phyloP scores from a whole-genome alignment of 257 asterid genomes.

The Perilla frutescens region DNA sequence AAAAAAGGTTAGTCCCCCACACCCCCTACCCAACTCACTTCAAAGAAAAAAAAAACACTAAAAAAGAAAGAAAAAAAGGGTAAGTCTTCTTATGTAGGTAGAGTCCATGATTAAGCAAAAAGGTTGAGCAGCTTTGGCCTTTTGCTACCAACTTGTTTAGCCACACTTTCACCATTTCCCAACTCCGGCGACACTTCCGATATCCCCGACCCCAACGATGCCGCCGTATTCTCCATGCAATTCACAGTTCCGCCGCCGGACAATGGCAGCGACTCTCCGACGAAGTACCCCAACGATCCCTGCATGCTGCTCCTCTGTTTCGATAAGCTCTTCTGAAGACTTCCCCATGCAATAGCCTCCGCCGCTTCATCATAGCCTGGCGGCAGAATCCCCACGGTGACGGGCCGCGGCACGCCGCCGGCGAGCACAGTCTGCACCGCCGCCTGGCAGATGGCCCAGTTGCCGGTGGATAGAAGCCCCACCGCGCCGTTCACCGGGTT shows the following conservation, averaged over 20 bases:
- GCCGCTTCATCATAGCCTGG: slow-evolving; percentile 29
- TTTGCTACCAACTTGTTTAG: slow-evolving; percentile 49
- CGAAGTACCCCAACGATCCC: slow-evolving; percentile 29
- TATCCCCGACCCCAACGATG: slow-evolving; percentile 50
- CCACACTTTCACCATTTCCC: slow-evolving; percentile 45
- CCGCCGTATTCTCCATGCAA: slow-evolving; percentile 41
- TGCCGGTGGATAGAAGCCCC: slow-evolving; percentile 70
- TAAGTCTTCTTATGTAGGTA: not conserved
- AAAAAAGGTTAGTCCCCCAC: slow-evolving; percentile 30
- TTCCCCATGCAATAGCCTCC: slow-evolving; percentile 21
- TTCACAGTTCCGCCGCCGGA: slow-evolving; percentile 1
- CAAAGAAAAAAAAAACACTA: not conserved
- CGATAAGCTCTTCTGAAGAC: not conserved
- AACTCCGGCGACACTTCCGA: slow-evolving; percentile 59
- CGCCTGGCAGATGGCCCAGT: slow-evolving; percentile 74
- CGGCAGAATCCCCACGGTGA: slow-evolving; percentile 31
- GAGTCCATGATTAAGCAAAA: slow-evolving; percentile 48
- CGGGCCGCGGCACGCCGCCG: slow-evolving; percentile 57
- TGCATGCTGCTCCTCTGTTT: slow-evolving; percentile 31
- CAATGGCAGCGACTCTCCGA: slow-evolving; percentile 16
- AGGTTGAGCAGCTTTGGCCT: slow-evolving; percentile 92
- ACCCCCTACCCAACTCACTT: slow-evolving; percentile 3
- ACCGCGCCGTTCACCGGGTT: slow-evolving; percentile 93
- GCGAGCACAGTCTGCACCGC: slow-evolving; percentile 83
- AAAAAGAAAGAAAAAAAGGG: not conserved